Evolutionary conservation across 306 rosid genomes (phyloP).

Genomic region (Castanea mollissima): DNA sequence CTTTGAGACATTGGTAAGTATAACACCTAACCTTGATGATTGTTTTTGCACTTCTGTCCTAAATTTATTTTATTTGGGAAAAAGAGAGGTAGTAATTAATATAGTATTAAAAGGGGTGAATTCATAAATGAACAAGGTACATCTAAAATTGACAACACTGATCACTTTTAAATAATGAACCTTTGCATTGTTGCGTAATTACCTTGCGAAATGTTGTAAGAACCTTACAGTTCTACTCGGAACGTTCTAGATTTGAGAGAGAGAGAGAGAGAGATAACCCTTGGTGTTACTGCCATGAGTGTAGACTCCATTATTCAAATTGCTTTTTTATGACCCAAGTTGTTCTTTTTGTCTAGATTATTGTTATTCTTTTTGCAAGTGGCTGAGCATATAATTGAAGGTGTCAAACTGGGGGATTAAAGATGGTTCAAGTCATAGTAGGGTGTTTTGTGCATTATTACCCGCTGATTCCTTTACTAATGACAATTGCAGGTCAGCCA

Average conservation of each 20-base stretch:
- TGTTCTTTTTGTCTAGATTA: background rate
- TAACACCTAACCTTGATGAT: background rate
- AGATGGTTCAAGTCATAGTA: background rate
- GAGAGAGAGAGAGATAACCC: too few species aligned
- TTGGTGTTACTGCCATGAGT: too few species aligned
- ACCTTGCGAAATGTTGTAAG: background rate
- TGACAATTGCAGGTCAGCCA: background rate
- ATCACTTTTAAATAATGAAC: background rate
- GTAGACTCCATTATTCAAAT: too few species aligned
- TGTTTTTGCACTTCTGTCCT: background rate
- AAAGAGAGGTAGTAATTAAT: slow-evolving; percentile 7
- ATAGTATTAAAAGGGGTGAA: background rate
- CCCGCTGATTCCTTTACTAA: background rate
- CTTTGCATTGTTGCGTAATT: background rate
- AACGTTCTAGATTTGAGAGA: background rate
- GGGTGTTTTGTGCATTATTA: background rate
- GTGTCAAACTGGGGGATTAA: background rate
- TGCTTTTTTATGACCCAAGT: background rate
- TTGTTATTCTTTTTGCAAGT: background rate
- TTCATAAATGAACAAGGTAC: background rate
- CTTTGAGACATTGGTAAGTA: slow-evolving; percentile 74
- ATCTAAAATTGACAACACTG: background rate
- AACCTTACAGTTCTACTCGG: background rate
- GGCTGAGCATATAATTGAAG: background rate
- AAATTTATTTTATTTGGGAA: background rate